A percentile compares a stretch with the other conserved stretches of the same genome.
Conservation (phyloP, 306 rosid species). For the Lathyrus tuberosus region DNA sequence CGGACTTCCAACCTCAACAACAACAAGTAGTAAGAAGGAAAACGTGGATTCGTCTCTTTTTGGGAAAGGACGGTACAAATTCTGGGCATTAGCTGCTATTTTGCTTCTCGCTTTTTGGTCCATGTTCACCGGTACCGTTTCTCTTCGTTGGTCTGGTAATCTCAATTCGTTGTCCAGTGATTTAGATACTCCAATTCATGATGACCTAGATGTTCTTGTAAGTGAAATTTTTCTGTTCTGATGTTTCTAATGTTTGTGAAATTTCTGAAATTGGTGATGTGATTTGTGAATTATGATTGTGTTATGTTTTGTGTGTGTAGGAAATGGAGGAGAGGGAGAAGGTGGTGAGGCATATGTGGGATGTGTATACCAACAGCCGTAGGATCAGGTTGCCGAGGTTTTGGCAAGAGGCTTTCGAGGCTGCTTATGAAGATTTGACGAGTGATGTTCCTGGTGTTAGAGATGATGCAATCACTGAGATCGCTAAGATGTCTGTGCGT, state of each 20-base stretch:
- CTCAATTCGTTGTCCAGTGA: conserved; percentile 72
- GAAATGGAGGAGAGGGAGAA: conserved; percentile 99
- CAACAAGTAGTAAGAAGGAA: conserved; percentile 63
- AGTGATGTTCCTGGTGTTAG: conserved; percentile 79
- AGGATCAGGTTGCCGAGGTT: conserved; percentile 91
- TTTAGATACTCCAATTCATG: conserved; percentile 65
- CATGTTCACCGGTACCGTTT: conserved; percentile 95
- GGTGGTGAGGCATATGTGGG: conserved; percentile 98
- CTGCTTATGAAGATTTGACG: conserved; percentile 88
- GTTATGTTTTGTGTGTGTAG: conserved; percentile 40
- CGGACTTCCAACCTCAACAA: conserved; percentile 64
- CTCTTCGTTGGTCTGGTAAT: conserved; percentile 92
- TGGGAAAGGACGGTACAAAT: conserved; percentile 85
- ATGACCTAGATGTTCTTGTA: conserved; percentile 95
- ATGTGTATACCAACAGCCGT: conserved; percentile 85
- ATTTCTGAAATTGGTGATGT: not conserved
- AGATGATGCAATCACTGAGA: conserved; percentile 80
- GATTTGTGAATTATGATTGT: not conserved
- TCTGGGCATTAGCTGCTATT: conserved; percentile 94
- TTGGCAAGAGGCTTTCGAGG: conserved; percentile 96
- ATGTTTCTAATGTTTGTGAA: too few relatives aligned
- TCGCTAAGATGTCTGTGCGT: conserved; percentile 92
- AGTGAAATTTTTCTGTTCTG: conserved; percentile 23
- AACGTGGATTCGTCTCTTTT: conserved; percentile 56
- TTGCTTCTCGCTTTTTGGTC: conserved; percentile 96